Evolutionary conservation across 1,139 yeast species (phyloP).

Genomic region (Scheffersomyces segobiensis): DNA sequence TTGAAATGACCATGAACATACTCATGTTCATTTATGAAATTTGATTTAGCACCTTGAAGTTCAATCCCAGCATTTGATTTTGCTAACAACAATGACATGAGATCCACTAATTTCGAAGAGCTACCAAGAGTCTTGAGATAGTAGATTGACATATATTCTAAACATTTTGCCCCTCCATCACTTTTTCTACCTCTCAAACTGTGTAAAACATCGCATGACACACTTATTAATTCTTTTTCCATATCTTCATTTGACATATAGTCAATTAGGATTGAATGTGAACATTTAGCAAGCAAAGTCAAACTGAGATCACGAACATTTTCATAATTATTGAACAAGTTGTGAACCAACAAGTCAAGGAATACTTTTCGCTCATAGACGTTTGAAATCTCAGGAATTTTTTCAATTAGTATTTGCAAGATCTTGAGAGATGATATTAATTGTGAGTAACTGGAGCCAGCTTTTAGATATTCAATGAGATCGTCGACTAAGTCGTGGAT

Average conservation of each 20-base stretch:
- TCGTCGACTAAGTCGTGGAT: conserved; percentile 41
- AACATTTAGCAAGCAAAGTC: conserved; percentile 49
- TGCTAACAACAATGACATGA: conserved; percentile 32
- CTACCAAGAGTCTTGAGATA: conserved; percentile 13
- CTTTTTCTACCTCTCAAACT: conserved; percentile 70
- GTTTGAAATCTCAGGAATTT: conserved; percentile 18
- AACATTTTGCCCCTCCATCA: conserved; percentile 77
- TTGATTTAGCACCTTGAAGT: conserved; percentile 29
- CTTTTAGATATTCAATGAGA: conserved; percentile 47
- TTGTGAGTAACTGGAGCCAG: conserved; percentile 72
- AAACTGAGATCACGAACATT: conserved; percentile 65
- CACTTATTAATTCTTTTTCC: conserved; percentile 5
- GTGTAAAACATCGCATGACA: conserved; percentile 42
- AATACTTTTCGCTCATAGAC: conserved; percentile 37
- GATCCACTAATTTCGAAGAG: conserved; percentile 15
- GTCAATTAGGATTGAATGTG: conserved; percentile 17
- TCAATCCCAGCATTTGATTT: conserved; percentile 26
- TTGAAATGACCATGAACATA: conserved; percentile 65
- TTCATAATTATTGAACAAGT: conserved; percentile 69
- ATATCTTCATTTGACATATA: conserved; percentile 1
- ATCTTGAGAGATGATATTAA: conserved; percentile 51
- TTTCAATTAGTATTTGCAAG: conserved; percentile 35
- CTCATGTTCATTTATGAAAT: conserved; percentile 23
- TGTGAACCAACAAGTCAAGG: conserved; percentile 54
- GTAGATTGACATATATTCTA: conserved; percentile 48